Percentiles rank a stretch among this genome's conserved stretches.
Evolutionary conservation across 805 yeast genomes (phyloP).

Genomic region (Schwanniomyces yamadae): DNA sequence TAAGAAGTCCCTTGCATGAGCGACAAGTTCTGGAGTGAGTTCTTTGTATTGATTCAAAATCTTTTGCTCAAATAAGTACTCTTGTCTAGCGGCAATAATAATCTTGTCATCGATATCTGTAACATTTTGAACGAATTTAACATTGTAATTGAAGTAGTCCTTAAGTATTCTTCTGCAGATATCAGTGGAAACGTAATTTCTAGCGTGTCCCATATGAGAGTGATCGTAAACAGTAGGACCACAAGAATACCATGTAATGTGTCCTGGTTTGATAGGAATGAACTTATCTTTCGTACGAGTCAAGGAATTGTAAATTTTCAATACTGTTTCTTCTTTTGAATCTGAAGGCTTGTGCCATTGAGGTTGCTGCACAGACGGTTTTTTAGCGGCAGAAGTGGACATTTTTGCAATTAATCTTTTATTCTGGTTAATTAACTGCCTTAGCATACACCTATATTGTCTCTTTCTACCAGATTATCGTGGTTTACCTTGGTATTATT

Average conservation of each 20-base stretch:
- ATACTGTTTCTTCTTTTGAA: constrained; percentile 20
- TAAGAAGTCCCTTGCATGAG: constrained; percentile 45
- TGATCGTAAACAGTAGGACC: constrained; percentile 98
- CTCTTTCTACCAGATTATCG: constrained; percentile 1
- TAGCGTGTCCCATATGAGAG: constrained; percentile 97
- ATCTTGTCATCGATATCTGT: constrained; percentile 99
- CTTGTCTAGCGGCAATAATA: constrained; percentile 91
- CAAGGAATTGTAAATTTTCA: constrained; percentile 77
- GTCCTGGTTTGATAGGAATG: constrained; percentile 60
- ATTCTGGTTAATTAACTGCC: constrained; percentile 3
- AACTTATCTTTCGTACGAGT: constrained; percentile 80
- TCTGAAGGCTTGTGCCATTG: constrained; percentile 29
- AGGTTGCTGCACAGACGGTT: constrained; percentile 35
- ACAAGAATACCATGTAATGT: constrained; percentile 93
- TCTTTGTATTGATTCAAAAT: constrained; percentile 25
- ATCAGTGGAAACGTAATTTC: constrained; percentile 93
- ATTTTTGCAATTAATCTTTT: constrained; percentile 11
- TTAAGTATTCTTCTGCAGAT: constrained; percentile 86
- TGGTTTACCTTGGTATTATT: too few species aligned
- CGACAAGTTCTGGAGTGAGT: constrained; percentile 35
- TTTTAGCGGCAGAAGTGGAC: constrained; percentile 23
- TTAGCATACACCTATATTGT: constrained; percentile 6
- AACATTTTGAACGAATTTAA: constrained; percentile 89
- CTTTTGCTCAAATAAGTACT: constrained; percentile 69
- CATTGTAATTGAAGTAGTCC: constrained; percentile 88